Evolutionary conservation across 305 asterid genomes (phyloP).

Genomic region (Coffea humblotiana): DNA sequence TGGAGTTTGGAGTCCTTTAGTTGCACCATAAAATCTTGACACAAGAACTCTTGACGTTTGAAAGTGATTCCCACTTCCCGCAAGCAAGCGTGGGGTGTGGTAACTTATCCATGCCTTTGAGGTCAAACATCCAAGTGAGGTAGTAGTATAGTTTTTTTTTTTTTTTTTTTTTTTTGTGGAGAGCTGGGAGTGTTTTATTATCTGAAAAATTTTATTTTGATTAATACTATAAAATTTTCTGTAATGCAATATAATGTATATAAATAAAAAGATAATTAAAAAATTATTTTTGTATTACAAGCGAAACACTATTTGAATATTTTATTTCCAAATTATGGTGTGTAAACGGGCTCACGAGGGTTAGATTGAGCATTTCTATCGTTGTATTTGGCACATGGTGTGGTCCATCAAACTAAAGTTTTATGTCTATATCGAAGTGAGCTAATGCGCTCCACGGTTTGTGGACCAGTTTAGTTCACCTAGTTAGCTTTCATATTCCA

Average conservation of each 20-base stretch:
- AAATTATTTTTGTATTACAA: no score
- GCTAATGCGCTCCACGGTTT: slow-evolving; percentile 7
- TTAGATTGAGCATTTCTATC: not conserved
- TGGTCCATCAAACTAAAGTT: not conserved
- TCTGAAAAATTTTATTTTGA: no score
- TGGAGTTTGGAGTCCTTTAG: not conserved
- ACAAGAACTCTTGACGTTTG: not conserved
- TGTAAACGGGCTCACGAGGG: no score
- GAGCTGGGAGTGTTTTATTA: no score
- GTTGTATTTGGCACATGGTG: slow-evolving; percentile 21
- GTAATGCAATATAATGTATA: no score
- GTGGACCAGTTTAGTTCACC: slow-evolving; percentile 7
- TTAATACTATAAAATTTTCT: no score
- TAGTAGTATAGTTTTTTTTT: no score
- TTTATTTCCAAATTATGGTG: no score
- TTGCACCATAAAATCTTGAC: not conserved
- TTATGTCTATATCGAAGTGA: slow-evolving; percentile 14
- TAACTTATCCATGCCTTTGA: not conserved
- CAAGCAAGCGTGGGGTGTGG: not conserved
- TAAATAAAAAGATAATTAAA: no score
- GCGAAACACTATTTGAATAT: no score
- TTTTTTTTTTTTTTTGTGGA: no score
- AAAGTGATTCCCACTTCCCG: not conserved
- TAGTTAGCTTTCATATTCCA: not conserved
- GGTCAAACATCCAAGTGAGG: not conserved